These are phyloP conservation scores for Alternaria conjuncta DNA, from an alignment of 2,329 filamentous ascomycete species.

Conservation along the genomic window DNA sequence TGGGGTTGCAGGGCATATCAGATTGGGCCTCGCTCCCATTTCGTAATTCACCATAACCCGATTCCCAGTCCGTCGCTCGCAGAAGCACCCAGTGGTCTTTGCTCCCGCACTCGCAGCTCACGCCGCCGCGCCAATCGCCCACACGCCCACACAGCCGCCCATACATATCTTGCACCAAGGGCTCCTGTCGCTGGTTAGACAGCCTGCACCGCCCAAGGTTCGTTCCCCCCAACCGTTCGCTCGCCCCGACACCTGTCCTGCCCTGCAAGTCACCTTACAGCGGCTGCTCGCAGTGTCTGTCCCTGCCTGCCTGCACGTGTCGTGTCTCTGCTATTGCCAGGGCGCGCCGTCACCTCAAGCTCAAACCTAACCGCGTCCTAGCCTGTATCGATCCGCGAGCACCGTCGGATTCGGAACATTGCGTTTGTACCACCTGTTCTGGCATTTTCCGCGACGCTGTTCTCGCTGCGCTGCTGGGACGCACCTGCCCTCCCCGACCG, in stretches of 20 bases:
- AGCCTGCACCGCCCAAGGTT: constrained; percentile 5
- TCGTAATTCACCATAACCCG: constrained; percentile 16
- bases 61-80: constrained; percentile 1
- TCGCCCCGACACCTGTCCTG: constrained; percentile 12
- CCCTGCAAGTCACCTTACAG: constrained; percentile 29
- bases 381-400: constrained; percentile 13
- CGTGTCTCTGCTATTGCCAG: constrained; percentile 22
- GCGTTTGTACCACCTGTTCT: constrained; percentile 12
- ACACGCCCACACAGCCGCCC: background rate
- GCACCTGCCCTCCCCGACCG: background rate
- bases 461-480: background rate
- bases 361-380: constrained; percentile 13
- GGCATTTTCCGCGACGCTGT: background rate
- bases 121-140: constrained; percentile 5
- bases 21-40: constrained; percentile 20
- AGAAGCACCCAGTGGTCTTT: constrained; percentile 4
- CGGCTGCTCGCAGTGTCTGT: constrained; percentile 22
- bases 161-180: constrained; percentile 8
- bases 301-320: constrained; percentile 19
- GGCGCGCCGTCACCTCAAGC: constrained; percentile 15
- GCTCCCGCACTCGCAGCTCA: constrained; percentile 8
- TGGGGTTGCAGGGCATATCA: constrained; percentile 19
- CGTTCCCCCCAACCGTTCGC: constrained; percentile 11
- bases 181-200: constrained; percentile 16
- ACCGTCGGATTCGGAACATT: constrained; percentile 5